Conservation (phyloP, 1,139 yeast species). For the Pichia sp. region DNA sequence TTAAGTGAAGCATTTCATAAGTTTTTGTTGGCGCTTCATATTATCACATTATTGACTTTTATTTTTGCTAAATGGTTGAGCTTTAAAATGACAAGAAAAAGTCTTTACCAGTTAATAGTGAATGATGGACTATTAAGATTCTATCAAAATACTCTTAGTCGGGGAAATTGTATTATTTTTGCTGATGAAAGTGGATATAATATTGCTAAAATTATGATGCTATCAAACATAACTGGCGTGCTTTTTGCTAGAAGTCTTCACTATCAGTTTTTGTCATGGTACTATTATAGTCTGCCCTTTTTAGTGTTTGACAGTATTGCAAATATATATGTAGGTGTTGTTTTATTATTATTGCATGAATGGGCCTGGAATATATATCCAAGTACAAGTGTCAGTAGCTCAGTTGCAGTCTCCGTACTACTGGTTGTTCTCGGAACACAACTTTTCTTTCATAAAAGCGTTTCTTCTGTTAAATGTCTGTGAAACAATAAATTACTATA, state of each 20-base stretch:
- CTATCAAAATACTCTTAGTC: constrained; percentile 32
- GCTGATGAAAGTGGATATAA: constrained; percentile 39
- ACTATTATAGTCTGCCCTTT: constrained; percentile 76
- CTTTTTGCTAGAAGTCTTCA: constrained; percentile 79
- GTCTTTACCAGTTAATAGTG: constrained; percentile 30
- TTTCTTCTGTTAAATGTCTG: too few species aligned
- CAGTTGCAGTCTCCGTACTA: not conserved
- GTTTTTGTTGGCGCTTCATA: constrained; percentile 47
- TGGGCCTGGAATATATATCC: constrained; percentile 70
- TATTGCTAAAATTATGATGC: constrained; percentile 48
- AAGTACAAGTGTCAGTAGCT: constrained; percentile 43
- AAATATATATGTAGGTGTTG: not conserved
- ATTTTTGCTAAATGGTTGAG: constrained; percentile 38
- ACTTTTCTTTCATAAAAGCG: too few species aligned
- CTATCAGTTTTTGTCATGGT: constrained; percentile 91
- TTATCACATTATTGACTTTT: constrained; percentile 38
- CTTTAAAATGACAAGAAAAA: constrained; percentile 35
- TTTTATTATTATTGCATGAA: constrained; percentile 49
- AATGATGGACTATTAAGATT: constrained; percentile 34
- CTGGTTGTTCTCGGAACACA: not conserved
- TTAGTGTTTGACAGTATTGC: constrained; percentile 34
- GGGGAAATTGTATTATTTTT: constrained; percentile 26
- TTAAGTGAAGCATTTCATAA: constrained; percentile 48
- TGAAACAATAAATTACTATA: too few species aligned
- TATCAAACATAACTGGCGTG: constrained; percentile 70